phyloP scores from a whole-genome alignment of 352 stramenopile species.

The Phytophthora cactorum region DNA sequence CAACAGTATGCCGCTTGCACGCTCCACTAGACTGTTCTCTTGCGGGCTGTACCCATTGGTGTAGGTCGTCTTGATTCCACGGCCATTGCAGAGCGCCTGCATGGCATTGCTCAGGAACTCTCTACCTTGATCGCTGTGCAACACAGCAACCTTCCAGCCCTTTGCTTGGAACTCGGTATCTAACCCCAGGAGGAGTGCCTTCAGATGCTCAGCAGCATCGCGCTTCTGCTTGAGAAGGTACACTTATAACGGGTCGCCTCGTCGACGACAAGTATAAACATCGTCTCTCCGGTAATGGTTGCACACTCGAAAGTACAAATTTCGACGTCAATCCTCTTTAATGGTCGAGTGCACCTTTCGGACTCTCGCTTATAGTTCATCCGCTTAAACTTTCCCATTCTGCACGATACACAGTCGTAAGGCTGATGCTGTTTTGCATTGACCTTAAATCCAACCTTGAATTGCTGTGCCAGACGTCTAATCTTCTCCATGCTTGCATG shows the following conservation, averaged over 20 bases:
- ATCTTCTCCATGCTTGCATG: conserved; percentile 17
- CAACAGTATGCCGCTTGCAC: conserved; percentile 4
- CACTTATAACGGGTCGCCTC: conserved; percentile 22
- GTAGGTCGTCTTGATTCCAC: conserved; percentile 12
- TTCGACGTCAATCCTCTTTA: conserved; percentile 6
- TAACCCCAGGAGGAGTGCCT: no score
- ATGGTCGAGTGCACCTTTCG: background rate
- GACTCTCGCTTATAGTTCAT: background rate
- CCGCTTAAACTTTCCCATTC: conserved; percentile 9
- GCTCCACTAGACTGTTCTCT: conserved; percentile 31
- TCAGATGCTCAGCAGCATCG: background rate
- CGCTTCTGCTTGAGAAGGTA: background rate
- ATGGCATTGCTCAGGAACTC: conserved; percentile 24
- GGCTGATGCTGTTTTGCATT: conserved; percentile 8
- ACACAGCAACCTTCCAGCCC: no score
- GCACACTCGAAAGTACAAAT: conserved; percentile 9
- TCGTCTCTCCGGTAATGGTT: conserved; percentile 4
- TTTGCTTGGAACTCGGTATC: no score
- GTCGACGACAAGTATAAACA: conserved; percentile 23
- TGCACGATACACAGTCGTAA: conserved; percentile 22
- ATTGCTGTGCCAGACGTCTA: conserved; percentile 1
- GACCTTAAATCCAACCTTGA: conserved; percentile 18
- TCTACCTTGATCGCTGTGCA: conserved; percentile 9
- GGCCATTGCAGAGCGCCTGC: conserved; percentile 1
- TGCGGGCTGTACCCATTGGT: conserved; percentile 28